Evolutionary conservation across 2,329 filamentous ascomycete genomes (phyloP), one percentile per base, ranked within the genome.

Genomic region (Exophiala oligosperma): DNA sequence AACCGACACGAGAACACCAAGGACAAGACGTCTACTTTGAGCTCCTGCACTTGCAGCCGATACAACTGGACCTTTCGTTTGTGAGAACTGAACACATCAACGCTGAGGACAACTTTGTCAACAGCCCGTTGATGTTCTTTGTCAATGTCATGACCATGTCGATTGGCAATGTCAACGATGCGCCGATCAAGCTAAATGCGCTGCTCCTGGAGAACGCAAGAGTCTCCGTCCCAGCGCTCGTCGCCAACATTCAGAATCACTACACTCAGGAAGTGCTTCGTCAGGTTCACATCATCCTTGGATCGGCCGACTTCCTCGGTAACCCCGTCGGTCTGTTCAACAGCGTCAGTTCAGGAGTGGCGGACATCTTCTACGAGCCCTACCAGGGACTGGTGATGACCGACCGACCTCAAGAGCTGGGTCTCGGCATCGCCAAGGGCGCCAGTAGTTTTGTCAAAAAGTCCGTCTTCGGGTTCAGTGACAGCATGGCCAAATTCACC

Each of bases 61-160:
- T 97, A 90, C 95, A 99, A 74, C 84, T 99, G 49, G 92, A 99
- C 76, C 79, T 99, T 53, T 97, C 94, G 0, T 97, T 99, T 70
- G 95, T 99, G 73, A 88, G 94, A 21, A 99, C 94, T 0, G 94
- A 99, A 73, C 86, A 92, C 9, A 89, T 99, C 76, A 99, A 99
- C 64, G 93, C 91, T 2, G 93, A 97, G 72, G 92, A 97, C 72
- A 95, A 94, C 67, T 89, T 92, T 48, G 91, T 91, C 1, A 86
- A 85, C 43, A 99, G 96, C 70, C 95, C 95, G 0, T 82, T 99
- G 73, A 97, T 97, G 92, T 99, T 97, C 78, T 92, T 97, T 71
- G 87, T 97, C 73, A 97, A 99, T 70, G 91, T 97, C 66, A 87
- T 99, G 79, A 97, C 95, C 0, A 99, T 99, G 94, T 96, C 94